Evolutionary conservation across 2,329 filamentous ascomycete species (phyloP).

Genomic region (Zymoseptoria brevis): DNA sequence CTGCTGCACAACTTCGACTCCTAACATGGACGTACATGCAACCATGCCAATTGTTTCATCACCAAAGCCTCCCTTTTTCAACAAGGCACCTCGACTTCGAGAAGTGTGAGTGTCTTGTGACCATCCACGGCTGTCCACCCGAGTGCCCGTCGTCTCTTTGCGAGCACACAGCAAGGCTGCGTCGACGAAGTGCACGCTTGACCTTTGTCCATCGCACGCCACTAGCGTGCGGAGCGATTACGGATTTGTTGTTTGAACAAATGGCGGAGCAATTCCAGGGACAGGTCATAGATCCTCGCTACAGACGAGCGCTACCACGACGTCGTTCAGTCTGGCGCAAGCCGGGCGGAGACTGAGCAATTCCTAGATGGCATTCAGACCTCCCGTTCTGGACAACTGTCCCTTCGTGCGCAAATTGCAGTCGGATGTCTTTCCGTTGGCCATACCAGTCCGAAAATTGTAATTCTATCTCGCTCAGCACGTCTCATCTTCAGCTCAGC

Average conservation of each 20-base stretch:
- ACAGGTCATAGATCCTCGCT: too few relatives aligned
- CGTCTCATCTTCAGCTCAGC: slow-evolving; percentile 53
- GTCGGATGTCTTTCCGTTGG: too few relatives aligned
- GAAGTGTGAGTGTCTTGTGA: background rate
- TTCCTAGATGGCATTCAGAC: background rate
- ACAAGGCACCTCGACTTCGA: background rate
- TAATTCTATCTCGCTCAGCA: background rate
- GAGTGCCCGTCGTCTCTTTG: background rate
- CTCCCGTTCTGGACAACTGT: background rate
- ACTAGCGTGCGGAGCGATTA: too few relatives aligned
- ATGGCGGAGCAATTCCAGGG: too few relatives aligned
- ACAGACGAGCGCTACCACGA: too few relatives aligned
- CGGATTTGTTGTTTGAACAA: too few relatives aligned
- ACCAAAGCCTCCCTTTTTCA: background rate
- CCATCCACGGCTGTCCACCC: background rate
- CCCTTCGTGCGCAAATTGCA: background rate
- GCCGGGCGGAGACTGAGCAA: background rate
- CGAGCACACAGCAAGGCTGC: background rate
- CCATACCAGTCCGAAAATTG: background rate
- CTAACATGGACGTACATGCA: background rate
- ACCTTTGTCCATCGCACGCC: too few relatives aligned
- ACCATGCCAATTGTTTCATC: background rate
- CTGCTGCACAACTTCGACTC: background rate
- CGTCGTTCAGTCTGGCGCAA: background rate
- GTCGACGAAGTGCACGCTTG: background rate